A percentile compares a stretch with the other conserved stretches of the same genome.
Conservation (phyloP, 345 rosid genomes). For the Salix brachista region DNA sequence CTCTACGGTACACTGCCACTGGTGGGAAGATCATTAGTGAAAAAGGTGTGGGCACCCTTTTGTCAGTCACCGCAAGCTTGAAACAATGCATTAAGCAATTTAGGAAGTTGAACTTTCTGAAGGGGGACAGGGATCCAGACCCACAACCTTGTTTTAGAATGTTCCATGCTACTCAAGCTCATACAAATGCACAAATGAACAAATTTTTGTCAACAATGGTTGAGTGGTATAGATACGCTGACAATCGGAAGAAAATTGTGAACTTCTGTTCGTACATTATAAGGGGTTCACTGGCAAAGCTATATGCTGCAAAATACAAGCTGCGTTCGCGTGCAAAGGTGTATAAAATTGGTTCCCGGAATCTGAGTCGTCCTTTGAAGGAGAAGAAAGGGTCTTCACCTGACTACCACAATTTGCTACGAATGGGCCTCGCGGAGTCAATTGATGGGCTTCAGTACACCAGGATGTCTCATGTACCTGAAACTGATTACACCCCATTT, state of each 20-base stretch:
- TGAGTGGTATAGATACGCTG: slow-evolving; percentile 90
- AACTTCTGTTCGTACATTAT: slow-evolving; percentile 86
- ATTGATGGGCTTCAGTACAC: slow-evolving; percentile 90
- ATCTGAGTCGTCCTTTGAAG: slow-evolving; percentile 74
- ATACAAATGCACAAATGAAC: slow-evolving; percentile 94
- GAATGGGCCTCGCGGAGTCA: slow-evolving; percentile 90
- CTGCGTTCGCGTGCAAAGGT: slow-evolving; percentile 93
- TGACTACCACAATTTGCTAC: slow-evolving; percentile 69
- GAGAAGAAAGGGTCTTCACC: slow-evolving; percentile 93
- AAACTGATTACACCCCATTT: slow-evolving; percentile 82
- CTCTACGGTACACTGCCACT: slow-evolving; percentile 82
- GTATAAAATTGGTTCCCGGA: slow-evolving; percentile 61
- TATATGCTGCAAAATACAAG: slow-evolving; percentile 92
- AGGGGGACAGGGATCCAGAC: slow-evolving; percentile 94
- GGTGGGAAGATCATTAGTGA: slow-evolving; percentile 99
- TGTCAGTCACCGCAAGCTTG: slow-evolving; percentile 89
- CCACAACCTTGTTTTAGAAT: slow-evolving; percentile 96
- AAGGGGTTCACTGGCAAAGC: slow-evolving; percentile 90
- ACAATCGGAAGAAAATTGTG: slow-evolving; percentile 82
- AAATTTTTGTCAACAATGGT: slow-evolving; percentile 79
- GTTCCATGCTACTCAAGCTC: slow-evolving; percentile 96
- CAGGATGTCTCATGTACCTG: slow-evolving; percentile 92
- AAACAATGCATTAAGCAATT: slow-evolving; percentile 93
- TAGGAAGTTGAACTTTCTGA: slow-evolving; percentile 72
- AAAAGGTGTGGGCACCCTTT: slow-evolving; percentile 94